Evolutionary conservation across 208 protist species (phyloP).

Genomic region (Acanthamoeba pearcei): DNA sequence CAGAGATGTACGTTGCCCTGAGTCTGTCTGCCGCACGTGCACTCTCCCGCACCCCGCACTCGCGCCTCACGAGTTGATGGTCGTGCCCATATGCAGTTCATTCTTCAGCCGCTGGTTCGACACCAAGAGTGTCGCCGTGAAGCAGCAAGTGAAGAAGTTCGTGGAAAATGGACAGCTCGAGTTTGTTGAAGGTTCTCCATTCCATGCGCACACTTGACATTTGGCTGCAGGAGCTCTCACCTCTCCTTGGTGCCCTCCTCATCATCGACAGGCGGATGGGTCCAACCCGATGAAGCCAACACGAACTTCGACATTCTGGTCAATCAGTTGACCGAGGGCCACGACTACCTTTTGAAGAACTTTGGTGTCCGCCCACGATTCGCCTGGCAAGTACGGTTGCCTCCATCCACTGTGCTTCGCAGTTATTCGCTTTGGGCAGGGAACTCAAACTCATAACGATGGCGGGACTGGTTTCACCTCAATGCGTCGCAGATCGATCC

Average conservation of each 20-base stretch:
- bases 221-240: background rate
- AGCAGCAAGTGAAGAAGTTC: conserved; percentile 73
- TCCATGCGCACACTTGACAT: background rate
- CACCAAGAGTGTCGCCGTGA: background rate
- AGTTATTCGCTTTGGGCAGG: too few species aligned
- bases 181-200: conserved; percentile 81
- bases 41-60: background rate
- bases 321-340: conserved; percentile 86
- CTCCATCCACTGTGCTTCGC: background rate
- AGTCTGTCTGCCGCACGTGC: background rate
- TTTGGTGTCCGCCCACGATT: conserved; percentile 82
- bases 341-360: conserved; percentile 84
- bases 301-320: conserved; percentile 79
- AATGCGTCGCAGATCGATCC: conserved; percentile 81
- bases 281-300: conserved; percentile 88
- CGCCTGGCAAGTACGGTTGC: conserved; percentile 84
- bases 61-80: background rate
- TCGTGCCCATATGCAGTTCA: conserved; percentile 72
- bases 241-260: background rate
- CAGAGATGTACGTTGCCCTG: conserved; percentile 80
- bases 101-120: conserved; percentile 88
- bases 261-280: conserved; percentile 81
- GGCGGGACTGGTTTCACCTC: background rate
- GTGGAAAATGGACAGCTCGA: conserved; percentile 83
- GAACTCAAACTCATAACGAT: too few species aligned